Percentiles rank a stretch among this genome's conserved stretches.
Conservation (phyloP, 2,329 filamentous ascomycete species). For the Aureobasidium sp. region DNA sequence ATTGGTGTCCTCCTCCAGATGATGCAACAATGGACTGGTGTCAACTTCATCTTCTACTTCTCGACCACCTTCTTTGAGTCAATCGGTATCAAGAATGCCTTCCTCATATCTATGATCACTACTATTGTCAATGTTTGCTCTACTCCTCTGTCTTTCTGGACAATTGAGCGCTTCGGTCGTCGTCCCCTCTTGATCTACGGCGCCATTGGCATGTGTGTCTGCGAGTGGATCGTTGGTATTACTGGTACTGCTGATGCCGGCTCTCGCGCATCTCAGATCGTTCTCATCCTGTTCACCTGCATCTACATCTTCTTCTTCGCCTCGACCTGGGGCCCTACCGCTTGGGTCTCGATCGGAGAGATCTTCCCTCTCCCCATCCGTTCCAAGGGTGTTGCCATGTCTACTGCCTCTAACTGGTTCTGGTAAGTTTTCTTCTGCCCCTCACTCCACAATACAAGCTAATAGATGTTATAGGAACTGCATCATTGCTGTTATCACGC, state of each 20-base stretch:
- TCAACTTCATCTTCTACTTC: conserved; percentile 74
- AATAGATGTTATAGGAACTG: not conserved
- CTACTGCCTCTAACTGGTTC: conserved; percentile 83
- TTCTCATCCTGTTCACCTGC: conserved; percentile 74
- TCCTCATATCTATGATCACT: conserved; percentile 77
- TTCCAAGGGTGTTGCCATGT: conserved; percentile 59
- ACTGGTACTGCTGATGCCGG: conserved; percentile 31
- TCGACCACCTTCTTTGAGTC: conserved; percentile 67
- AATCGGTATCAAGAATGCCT: conserved; percentile 44
- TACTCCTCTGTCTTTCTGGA: conserved; percentile 81
- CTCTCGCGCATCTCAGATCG: conserved; percentile 41
- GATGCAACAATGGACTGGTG: conserved; percentile 60
- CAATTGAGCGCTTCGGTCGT: conserved; percentile 76
- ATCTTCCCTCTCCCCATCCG: conserved; percentile 65
- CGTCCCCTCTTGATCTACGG: conserved; percentile 71
- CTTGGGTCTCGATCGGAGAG: conserved; percentile 56
- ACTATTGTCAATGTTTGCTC: conserved; percentile 81
- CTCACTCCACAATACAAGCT: no score
- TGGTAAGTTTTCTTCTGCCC: not conserved
- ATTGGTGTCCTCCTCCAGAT: conserved; percentile 39
- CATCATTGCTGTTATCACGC: conserved; percentile 51
- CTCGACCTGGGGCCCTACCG: conserved; percentile 57
- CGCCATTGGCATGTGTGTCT: conserved; percentile 71
- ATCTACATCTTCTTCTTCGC: conserved; percentile 93
- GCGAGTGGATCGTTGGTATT: conserved; percentile 79